These are phyloP conservation scores for Vitis hybrid DNA, from an alignment of 177 flowering plant genomes.

Conservation along the genomic window DNA sequence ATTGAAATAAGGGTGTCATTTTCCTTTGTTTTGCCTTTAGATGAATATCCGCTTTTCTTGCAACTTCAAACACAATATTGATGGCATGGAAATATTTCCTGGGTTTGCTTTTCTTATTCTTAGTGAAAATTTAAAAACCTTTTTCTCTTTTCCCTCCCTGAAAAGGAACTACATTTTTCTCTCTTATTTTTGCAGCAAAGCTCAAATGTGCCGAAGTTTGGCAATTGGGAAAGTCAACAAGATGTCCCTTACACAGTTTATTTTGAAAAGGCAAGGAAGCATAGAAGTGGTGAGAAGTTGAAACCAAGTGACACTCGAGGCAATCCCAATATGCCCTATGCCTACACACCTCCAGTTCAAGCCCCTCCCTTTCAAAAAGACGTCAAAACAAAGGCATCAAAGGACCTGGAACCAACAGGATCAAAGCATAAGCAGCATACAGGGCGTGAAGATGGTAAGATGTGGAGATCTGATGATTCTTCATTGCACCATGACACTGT, in stretches of 20 bases:
- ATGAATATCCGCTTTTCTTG: too few relatives aligned
- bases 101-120: too few relatives aligned
- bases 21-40: too few relatives aligned
- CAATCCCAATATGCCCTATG: neutral
- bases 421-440: slow-evolving; percentile 4
- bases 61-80: too few relatives aligned
- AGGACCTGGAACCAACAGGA: slow-evolving; percentile 7
- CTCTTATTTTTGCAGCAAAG: slow-evolving; percentile 23
- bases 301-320: slow-evolving; percentile 31
- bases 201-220: slow-evolving; percentile 41
- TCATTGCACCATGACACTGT: slow-evolving; percentile 7
- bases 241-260: slow-evolving; percentile 41
- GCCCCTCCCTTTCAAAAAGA: slow-evolving; percentile 1
- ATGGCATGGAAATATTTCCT: too few relatives aligned
- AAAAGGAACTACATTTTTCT: too few relatives aligned
- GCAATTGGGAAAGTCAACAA: slow-evolving; percentile 51
- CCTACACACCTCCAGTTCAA: neutral
- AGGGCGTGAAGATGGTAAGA: slow-evolving; percentile 20
- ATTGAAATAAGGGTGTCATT: too few relatives aligned
- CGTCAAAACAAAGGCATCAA: slow-evolving; percentile 9
- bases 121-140: too few relatives aligned
- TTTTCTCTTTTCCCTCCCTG: too few relatives aligned
- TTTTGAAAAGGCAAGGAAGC: slow-evolving; percentile 44
- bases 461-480: slow-evolving; percentile 13
- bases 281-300: slow-evolving; percentile 19